Base-by-base conservation (phyloP, 208 protist species). In the Leishmania turanica region DNA sequence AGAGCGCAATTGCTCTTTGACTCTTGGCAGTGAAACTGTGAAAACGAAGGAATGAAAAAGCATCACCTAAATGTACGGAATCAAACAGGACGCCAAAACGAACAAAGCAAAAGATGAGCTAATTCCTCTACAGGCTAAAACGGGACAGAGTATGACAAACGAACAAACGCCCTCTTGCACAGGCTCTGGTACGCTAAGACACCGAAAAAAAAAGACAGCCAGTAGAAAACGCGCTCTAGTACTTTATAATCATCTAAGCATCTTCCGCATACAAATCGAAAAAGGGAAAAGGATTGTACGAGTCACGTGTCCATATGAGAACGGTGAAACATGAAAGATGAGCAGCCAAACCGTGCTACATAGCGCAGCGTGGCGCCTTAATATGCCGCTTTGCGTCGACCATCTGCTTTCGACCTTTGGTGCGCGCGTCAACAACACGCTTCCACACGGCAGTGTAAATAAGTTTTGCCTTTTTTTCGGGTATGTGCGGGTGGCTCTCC, bases 371-470 rank as follows among this genome's bases (percentile, higher is more conserved):
- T 27, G 92, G 91, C 1, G 80, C 92, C 68, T 87, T 84, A 34
- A 87, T 80, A 31, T 83, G 72, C 42, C 89, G 91, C 77, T 94
- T 94, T 13, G 94, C 92, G 73, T 91, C 86, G 42, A 91, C 95
- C 91, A 98, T 97, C 31, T 96, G 91, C 78, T 98, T 96, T 19
- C 95, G 83, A 37, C 91, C 91, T 76, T 96, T 96, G 62, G 93
- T 98, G 64, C 94, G 85, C 27, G 95, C 90, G 82, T 98, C 95
- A 1, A 97, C 93, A 84, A 98, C 83, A 75, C 91, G 89, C 80
- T 95, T 93, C 93, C 95, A 98, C 17, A 98, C 49, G 34, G 84
- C 85, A 0, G 92, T 97, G 83, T 98, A 98, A 69, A 98, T 93
- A 84, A 94, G 93, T 80, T 97, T 96, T 27, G 95, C 95, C 70